phyloP scores from a whole-genome alignment of 106 monocot species.

The Platanthera guangdongensis region DNA sequence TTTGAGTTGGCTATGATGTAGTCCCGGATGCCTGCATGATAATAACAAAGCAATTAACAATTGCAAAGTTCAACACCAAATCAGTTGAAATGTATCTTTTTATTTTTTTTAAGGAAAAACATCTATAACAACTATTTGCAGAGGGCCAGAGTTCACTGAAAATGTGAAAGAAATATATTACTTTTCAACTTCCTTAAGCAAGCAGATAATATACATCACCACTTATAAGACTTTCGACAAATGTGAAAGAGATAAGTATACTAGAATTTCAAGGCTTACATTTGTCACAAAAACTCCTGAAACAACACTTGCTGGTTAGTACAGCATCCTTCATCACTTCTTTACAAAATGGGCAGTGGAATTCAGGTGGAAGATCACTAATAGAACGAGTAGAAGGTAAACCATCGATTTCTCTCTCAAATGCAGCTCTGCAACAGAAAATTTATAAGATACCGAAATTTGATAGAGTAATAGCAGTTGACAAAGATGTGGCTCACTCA shows the following conservation, averaged over 20 bases:
- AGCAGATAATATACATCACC: background rate
- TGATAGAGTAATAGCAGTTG: background rate
- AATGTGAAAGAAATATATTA: background rate
- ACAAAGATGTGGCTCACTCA: conserved; percentile 44
- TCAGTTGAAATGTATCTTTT: background rate
- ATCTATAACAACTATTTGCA: too few species aligned
- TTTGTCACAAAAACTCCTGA: conserved; percentile 93
- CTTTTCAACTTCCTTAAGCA: background rate
- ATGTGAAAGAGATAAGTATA: background rate
- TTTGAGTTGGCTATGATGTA: conserved; percentile 73
- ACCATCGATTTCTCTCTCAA: conserved; percentile 96
- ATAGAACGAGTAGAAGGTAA: conserved; percentile 63
- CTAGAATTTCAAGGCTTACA: conserved; percentile 43
- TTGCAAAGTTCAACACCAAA: conserved; percentile 4
- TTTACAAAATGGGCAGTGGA: conserved; percentile 91
- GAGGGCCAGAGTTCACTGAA: too few species aligned
- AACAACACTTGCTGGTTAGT: conserved; percentile 95
- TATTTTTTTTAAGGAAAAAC: background rate
- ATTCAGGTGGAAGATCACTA: conserved; percentile 76
- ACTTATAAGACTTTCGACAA: background rate
- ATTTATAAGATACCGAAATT: too few species aligned
- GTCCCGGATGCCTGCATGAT: conserved; percentile 73
- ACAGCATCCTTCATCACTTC: conserved; percentile 99
- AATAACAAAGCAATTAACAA: background rate
- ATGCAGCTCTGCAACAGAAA: conserved; percentile 59